phyloP scores from a whole-genome alignment of 306 rosid genomes.

The Astragalus glycyphyllos region DNA sequence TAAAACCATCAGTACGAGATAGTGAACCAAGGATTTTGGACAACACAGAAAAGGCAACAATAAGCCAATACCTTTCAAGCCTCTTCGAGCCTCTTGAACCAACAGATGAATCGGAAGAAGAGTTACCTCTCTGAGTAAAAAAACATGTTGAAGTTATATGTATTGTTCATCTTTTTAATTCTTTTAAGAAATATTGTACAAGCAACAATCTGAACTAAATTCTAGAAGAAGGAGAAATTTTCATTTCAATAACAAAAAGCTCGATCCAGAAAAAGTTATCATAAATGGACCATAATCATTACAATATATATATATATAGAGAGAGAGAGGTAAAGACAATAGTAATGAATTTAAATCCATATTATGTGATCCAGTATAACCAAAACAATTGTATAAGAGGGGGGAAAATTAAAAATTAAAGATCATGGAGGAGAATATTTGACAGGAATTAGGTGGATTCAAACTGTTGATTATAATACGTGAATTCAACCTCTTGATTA shows the following conservation, averaged over 20 bases:
- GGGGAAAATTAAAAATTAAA: neutral
- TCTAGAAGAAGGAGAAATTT: neutral
- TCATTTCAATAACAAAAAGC: neutral
- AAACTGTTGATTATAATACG: neutral
- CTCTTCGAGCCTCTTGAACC: slow-evolving; percentile 47
- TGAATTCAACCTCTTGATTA: neutral
- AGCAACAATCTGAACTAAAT: slow-evolving; percentile 22
- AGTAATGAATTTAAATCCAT: slow-evolving; percentile 8
- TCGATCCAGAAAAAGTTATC: slow-evolving; percentile 3
- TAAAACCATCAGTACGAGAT: slow-evolving; percentile 36
- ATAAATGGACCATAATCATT: neutral
- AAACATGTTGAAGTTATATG: slow-evolving; percentile 8
- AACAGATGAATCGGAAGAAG: slow-evolving; percentile 42
- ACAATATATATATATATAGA: neutral
- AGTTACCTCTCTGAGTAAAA: slow-evolving; percentile 51
- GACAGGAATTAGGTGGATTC: neutral
- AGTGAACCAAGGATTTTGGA: slow-evolving; percentile 19
- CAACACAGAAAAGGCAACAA: slow-evolving; percentile 13
- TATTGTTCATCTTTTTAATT: neutral
- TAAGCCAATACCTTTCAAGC: slow-evolving; percentile 58
- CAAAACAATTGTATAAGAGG: neutral
- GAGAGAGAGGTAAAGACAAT: neutral
- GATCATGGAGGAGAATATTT: neutral
- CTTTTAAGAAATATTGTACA: slow-evolving; percentile 17
- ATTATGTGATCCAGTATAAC: slow-evolving; percentile 2